Conservation (phyloP, 2,329 filamentous ascomycete genomes). For the Chaetomium globosum region DNA sequence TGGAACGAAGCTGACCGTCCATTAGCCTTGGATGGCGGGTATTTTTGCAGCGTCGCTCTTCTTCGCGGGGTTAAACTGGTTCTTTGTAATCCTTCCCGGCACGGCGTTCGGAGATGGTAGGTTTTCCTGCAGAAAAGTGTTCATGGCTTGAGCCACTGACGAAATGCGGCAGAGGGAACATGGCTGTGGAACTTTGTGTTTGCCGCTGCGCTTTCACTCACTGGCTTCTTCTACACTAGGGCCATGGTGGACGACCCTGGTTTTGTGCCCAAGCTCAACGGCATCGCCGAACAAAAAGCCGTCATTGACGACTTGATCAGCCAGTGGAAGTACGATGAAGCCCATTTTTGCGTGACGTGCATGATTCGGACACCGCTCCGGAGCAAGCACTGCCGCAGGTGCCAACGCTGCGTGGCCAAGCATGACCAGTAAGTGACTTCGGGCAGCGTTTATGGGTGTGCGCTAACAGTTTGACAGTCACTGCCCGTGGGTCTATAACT, state of each 20-base stretch:
- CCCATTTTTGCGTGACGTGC: conserved; percentile 90
- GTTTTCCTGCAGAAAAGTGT: conserved; percentile 33
- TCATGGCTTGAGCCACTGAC: conserved; percentile 2
- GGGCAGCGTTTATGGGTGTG: too few relatives aligned
- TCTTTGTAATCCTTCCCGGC: conserved; percentile 67
- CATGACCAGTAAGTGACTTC: conserved; percentile 80
- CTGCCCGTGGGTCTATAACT: conserved; percentile 98
- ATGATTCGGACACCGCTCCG: conserved; percentile 91
- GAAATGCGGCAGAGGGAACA: conserved; percentile 49
- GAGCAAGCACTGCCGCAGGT: conserved; percentile 94
- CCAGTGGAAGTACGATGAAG: conserved; percentile 87
- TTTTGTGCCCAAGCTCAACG: conserved; percentile 86
- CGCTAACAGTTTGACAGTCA: conserved; percentile 59
- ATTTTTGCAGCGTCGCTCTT: conserved; percentile 89
- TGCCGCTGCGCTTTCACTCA: conserved; percentile 63
- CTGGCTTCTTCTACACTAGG: conserved; percentile 81
- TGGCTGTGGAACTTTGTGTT: conserved; percentile 82
- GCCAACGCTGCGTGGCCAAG: conserved; percentile 89
- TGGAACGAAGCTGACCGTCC: conserved; percentile 31
- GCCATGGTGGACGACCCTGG: conserved; percentile 90
- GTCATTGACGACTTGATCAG: conserved; percentile 85
- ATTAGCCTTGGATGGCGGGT: conserved; percentile 83
- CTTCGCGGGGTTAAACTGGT: conserved; percentile 75
- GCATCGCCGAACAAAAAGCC: conserved; percentile 85
- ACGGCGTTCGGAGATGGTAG: conserved; percentile 56